Evolutionary conservation across 139 green algal genomes (phyloP).

Genomic region (Nannochloris sp.): DNA sequence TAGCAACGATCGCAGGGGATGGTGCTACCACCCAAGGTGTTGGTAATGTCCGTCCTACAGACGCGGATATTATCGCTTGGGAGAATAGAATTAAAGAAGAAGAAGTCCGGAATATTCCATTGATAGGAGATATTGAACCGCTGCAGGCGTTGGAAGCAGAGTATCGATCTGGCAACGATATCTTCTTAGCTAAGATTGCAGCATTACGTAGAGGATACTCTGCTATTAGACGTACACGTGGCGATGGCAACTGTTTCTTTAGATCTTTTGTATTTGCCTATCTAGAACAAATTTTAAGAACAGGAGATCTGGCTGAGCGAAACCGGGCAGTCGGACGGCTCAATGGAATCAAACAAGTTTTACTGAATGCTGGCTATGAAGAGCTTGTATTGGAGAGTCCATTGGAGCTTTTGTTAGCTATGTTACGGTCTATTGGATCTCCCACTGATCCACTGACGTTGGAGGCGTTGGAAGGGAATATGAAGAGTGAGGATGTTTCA

Average conservation of each 20-base stretch:
- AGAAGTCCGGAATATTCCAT: background rate
- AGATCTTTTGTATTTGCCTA: slow-evolving; percentile 66
- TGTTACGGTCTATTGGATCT: slow-evolving; percentile 35
- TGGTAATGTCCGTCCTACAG: slow-evolving; percentile 27
- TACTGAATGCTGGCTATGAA: slow-evolving; percentile 53
- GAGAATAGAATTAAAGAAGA: slow-evolving; percentile 26
- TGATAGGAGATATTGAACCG: slow-evolving; percentile 14
- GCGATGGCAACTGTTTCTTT: slow-evolving; percentile 79
- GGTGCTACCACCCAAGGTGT: too few relatives aligned
- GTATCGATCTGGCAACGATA: slow-evolving; percentile 53
- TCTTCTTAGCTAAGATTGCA: slow-evolving; percentile 69
- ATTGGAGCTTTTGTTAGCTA: slow-evolving; percentile 65
- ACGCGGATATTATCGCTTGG: slow-evolving; percentile 46
- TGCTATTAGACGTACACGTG: slow-evolving; percentile 45
- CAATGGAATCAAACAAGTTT: slow-evolving; percentile 24
- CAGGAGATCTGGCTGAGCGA: slow-evolving; percentile 38
- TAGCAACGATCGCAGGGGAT: too few relatives aligned
- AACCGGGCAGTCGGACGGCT: slow-evolving; percentile 12
- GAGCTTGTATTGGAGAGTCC: slow-evolving; percentile 69
- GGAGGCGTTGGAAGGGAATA: slow-evolving; percentile 37
- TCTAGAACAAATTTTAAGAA: slow-evolving; percentile 58
- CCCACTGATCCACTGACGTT: slow-evolving; percentile 33
- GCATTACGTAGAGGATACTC: slow-evolving; percentile 43
- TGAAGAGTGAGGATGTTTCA: slow-evolving; percentile 28
- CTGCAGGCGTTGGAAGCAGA: slow-evolving; percentile 31